These are phyloP conservation scores for Fusarium illudens DNA, from an alignment of 2,329 filamentous ascomycete species.

Conservation along the genomic window DNA sequence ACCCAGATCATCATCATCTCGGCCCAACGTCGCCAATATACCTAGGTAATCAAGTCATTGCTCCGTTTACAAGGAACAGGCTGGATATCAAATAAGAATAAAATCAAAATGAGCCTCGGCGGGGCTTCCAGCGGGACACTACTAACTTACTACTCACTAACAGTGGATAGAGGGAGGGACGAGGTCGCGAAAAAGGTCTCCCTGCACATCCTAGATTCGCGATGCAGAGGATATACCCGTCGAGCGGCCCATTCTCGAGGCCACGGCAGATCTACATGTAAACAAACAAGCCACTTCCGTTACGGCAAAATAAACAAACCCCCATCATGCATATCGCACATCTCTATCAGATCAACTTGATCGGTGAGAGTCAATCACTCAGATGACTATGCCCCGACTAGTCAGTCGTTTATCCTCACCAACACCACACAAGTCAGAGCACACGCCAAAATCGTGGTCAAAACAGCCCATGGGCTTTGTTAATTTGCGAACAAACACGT, in stretches of 20 bases:
- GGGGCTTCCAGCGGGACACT: conserved; percentile 16
- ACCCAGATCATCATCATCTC: neutral
- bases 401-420: conserved; percentile 13
- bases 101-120: neutral
- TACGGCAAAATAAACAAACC: conserved; percentile 21
- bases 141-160: neutral
- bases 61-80: conserved; percentile 34
- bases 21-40: neutral
- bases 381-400: conserved; percentile 15
- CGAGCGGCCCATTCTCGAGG: conserved; percentile 34
- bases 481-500: conserved; percentile 36
- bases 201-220: conserved; percentile 37
- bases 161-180: neutral
- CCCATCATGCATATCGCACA: neutral
- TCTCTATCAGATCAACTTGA: neutral
- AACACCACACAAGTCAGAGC: conserved; percentile 26
- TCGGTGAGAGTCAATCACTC: conserved; percentile 5
- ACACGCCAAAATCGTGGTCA: conserved; percentile 27
- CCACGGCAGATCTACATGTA: conserved; percentile 38
- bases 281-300: conserved; percentile 31
- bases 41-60: conserved; percentile 13
- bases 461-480: conserved; percentile 40
- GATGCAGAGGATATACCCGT: conserved; percentile 34
- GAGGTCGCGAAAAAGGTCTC: conserved; percentile 7
- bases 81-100: conserved; percentile 21